Evolutionary conservation across 352 stramenopile species (phyloP), one percentile per base, ranked within the genome.

Genomic region (Phytophthora agathidicida): DNA sequence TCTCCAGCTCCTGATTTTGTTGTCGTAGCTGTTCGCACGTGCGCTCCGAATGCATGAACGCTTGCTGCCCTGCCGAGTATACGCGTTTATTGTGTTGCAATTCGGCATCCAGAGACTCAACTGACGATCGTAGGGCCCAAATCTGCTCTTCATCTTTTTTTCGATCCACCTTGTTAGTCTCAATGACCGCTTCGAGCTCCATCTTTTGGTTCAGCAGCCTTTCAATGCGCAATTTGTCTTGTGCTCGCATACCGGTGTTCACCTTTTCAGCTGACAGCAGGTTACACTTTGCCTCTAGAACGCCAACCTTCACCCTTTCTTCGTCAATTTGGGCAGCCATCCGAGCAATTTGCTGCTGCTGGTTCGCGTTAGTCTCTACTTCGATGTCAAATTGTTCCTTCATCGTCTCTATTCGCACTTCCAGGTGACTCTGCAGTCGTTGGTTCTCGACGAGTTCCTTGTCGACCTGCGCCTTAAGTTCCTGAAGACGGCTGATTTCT

Each of bases 141-240:
- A 94, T 84, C 48, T 91, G 71, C 41, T 93, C 83, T 20, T 94
- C 81, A 35, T 89, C 76, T 37, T 73, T 78, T 4, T 83, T 71
- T 10, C 69, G 71, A 7, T 91, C 76, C 1, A 80, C 36, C 28
- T 87, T 88, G 46, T 82, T 65, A 3, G 53, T 52, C 17, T 92
- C 86, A 0, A 93, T 63, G 3, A 71, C 32, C 9, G 80, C 79
- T 54, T 95, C 80, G 0, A 93, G 68, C 41, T 95, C 80, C 23
- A 89, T 55, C 50, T 93, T 95, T 46, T 93, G 77, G 48, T 92
- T 92, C 0, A 93, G 38, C 0, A 94, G 56, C 9, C 80, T 45
- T 32, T 94, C 85, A 23, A 94, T 93, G 0, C 80, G 81, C 13
- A 91, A 63, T 35, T 92, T 92, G 56, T 94, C 85, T 65, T 91